A percentile compares a stretch with the other conserved stretches of the same genome.
These are phyloP conservation scores for Papiliotrema terrestris DNA, from an alignment of 1,284 basidiomycete species.

Conservation along the genomic window DNA sequence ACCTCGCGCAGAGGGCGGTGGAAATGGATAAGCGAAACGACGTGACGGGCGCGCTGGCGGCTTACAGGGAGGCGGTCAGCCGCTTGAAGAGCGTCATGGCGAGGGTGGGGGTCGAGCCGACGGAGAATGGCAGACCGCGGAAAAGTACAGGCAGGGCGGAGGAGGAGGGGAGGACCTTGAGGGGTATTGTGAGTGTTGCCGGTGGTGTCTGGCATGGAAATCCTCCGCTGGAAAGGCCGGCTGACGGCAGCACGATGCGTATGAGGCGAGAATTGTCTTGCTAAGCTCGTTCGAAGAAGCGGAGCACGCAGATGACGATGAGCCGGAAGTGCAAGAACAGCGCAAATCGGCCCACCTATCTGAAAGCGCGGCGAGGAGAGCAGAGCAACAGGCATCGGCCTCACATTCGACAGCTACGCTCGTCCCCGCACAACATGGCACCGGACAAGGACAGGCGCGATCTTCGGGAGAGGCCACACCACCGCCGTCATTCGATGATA, in stretches of 20 bases:
- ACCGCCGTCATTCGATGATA: slow-evolving; percentile 27
- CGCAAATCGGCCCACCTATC: background rate
- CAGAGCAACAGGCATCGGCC: background rate
- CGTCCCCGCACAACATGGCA: too few relatives aligned
- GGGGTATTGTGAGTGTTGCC: slow-evolving; percentile 43
- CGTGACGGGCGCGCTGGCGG: slow-evolving; percentile 43
- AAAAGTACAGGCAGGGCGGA: slow-evolving; percentile 33
- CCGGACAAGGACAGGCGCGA: too few relatives aligned
- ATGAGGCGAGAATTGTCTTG: slow-evolving; percentile 44
- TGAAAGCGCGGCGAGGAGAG: background rate
- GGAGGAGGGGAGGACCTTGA: slow-evolving; percentile 47
- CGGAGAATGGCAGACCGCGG: slow-evolving; percentile 9
- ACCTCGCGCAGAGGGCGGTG: slow-evolving; percentile 49
- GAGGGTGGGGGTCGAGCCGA: slow-evolving; percentile 40
- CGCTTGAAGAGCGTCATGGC: slow-evolving; percentile 48
- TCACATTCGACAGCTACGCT: background rate
- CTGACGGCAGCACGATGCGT: slow-evolving; percentile 44
- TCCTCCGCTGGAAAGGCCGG: background rate
- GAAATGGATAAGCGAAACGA: slow-evolving; percentile 49
- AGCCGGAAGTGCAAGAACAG: background rate
- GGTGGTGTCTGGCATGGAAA: background rate
- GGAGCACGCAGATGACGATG: background rate
- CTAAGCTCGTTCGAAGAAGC: slow-evolving; percentile 31
- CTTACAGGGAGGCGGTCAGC: slow-evolving; percentile 46
- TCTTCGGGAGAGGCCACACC: slow-evolving; percentile 17